These are phyloP conservation scores for Microbotryum intermedium DNA, from an alignment of 1,284 basidiomycete genomes.

Conservation along the genomic window DNA sequence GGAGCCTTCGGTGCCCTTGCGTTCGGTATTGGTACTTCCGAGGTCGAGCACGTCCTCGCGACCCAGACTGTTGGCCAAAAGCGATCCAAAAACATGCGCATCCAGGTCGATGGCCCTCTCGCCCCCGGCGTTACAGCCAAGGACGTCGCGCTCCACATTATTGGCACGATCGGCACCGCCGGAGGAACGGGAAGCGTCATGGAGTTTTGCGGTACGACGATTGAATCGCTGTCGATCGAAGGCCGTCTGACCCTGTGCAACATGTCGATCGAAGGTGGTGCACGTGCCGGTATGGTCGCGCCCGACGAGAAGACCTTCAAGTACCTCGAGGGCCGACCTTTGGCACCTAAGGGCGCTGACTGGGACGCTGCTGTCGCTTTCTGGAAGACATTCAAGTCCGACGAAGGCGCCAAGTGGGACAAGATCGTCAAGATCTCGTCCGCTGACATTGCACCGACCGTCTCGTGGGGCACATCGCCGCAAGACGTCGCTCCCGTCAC, in stretches of 20 bases:
- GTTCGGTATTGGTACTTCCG: constrained; percentile 92
- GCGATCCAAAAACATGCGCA: constrained; percentile 93
- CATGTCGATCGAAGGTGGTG: constrained; percentile 96
- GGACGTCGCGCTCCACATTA: constrained; percentile 90
- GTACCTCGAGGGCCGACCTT: constrained; percentile 76
- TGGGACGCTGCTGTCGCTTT: constrained; percentile 85
- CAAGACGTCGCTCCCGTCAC: constrained; percentile 86
- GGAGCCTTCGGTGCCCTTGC: constrained; percentile 93
- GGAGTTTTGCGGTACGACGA: constrained; percentile 85
- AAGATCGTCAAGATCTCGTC: constrained; percentile 75
- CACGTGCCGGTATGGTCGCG: constrained; percentile 81
- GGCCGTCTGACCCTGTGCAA: constrained; percentile 90
- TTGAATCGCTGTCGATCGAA: constrained; percentile 88
- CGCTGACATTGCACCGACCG: constrained; percentile 83
- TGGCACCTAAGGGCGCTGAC: constrained; percentile 71
- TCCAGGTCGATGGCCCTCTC: constrained; percentile 78
- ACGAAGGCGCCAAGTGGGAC: constrained; percentile 84
- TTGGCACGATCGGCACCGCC: constrained; percentile 86
- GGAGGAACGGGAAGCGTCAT: constrained; percentile 89
- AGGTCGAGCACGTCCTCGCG: constrained; percentile 93
- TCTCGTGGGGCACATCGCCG: constrained; percentile 94
- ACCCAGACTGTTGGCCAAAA: constrained; percentile 87
- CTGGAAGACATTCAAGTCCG: constrained; percentile 77
- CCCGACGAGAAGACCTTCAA: constrained; percentile 84
- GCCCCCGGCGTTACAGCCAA: constrained; percentile 84